Base-by-base conservation (phyloP, 148 eudicot genomes). In the Rheum nobile region DNA sequence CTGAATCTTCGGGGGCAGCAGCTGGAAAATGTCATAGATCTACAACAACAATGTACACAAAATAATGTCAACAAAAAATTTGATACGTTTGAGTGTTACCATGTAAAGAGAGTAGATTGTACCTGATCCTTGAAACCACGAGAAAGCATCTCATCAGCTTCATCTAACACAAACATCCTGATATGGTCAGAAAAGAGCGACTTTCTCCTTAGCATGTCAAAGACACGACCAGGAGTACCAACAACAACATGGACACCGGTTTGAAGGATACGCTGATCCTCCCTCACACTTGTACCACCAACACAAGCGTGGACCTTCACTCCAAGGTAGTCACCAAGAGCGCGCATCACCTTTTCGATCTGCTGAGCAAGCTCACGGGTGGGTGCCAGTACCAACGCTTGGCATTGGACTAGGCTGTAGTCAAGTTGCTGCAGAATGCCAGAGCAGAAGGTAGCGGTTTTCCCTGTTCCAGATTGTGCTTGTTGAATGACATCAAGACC, bases 121-220 rank as follows among this genome's bases (percentile, higher is more conserved):
- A 84, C 87, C 87, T 84, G 85, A 72, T 84, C 87, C 80, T 84
- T 84, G 72, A 84, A 84, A 57, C 87, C 87, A 7, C 87, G 81
- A 3, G 84, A 82, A 75, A 84, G 85, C 84, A 84, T 84, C 47
- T 84, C 87, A 79, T 82, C 87, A 10, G 87, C 87, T 72, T 84
- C 87, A 73, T 84, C 87, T 81, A 84, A 65, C 38, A 84, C 87
- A 73, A 84, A 84, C 84, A 84, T 84, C 73, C 32, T 79, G 34
- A 84, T 82, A 72, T 63, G 67, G 73, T 84, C 81, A 34, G 83
- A 75, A 41, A 41, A 78, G 73, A 84, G 81, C 1, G 87, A 82
- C 70, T 79, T 76, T 72, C 87, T 79, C 24, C 87, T 71, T 65
- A 82, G 67, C 87, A 84, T 79, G 76, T 84, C 87, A 70, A 84